phyloP scores from a whole-genome alignment of 2,329 filamentous ascomycete genomes.

The Cordyceps farinosa region DNA sequence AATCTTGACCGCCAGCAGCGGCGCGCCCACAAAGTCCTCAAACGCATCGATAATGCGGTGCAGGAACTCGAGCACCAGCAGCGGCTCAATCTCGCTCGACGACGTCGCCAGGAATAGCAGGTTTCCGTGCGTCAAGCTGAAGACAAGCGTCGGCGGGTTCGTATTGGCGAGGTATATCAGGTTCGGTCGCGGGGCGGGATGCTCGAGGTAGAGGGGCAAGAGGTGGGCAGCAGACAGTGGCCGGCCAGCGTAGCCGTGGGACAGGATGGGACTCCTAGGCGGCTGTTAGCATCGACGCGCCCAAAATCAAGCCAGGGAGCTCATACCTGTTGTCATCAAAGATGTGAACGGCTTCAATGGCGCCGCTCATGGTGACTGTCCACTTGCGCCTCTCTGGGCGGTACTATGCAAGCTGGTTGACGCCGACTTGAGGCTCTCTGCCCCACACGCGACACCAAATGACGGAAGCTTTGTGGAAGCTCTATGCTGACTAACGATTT shows the following conservation, averaged over 20 bases:
- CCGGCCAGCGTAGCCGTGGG: conserved; percentile 81
- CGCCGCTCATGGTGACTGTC: conserved; percentile 66
- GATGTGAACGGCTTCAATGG: conserved; percentile 93
- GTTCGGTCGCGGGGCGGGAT: conserved; percentile 76
- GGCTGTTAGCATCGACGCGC: conserved; percentile 24
- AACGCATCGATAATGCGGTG: conserved; percentile 89
- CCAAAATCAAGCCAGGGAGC: neutral
- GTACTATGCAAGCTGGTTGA: conserved; percentile 8
- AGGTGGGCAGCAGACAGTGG: conserved; percentile 73
- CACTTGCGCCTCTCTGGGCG: conserved; percentile 12
- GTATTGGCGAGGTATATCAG: conserved; percentile 80
- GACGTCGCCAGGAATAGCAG: conserved; percentile 81
- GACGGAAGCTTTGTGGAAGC: conserved; percentile 12
- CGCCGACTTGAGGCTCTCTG: conserved; percentile 1
- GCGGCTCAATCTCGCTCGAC: conserved; percentile 82
- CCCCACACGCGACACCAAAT: conserved; percentile 16
- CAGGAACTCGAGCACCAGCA: conserved; percentile 89
- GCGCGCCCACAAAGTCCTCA: conserved; percentile 89
- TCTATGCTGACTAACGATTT: conserved; percentile 16
- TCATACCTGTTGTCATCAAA: conserved; percentile 88
- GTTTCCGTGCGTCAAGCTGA: conserved; percentile 82
- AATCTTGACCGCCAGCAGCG: conserved; percentile 79
- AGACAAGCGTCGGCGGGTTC: conserved; percentile 81
- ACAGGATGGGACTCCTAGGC: conserved; percentile 77
- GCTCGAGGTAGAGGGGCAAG: conserved; percentile 81